Evolutionary conservation across 192 early-diverging fungal species (phyloP).

Genomic region (Coemansia sp.): DNA sequence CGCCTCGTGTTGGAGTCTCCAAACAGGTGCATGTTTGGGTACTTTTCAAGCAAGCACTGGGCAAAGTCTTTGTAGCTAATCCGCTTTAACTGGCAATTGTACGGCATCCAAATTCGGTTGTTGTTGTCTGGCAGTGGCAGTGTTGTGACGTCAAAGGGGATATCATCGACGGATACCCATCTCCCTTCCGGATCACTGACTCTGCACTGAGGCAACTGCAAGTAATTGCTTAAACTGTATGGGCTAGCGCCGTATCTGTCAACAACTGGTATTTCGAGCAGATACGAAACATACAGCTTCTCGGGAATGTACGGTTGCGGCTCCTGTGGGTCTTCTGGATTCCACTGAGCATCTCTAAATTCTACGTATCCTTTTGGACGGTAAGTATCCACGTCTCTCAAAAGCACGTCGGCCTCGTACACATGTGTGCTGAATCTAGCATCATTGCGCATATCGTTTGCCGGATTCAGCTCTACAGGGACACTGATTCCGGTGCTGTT

Average conservation of each 20-base stretch:
- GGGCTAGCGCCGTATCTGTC: background rate
- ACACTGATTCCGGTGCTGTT: conserved; percentile 8
- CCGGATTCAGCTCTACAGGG: background rate
- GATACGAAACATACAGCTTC: background rate
- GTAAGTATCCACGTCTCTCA: conserved; percentile 42
- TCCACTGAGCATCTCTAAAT: conserved; percentile 45
- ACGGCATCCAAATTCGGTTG: conserved; percentile 52
- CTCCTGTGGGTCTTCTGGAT: conserved; percentile 29
- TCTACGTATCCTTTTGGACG: conserved; percentile 26
- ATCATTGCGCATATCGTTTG: background rate
- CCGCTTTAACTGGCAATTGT: conserved; percentile 38
- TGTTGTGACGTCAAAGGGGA: conserved; percentile 9
- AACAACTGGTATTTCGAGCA: background rate
- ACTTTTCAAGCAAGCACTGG: conserved; percentile 30
- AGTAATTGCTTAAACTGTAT: conserved; percentile 20
- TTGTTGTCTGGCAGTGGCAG: conserved; percentile 29
- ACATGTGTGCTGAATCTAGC: conserved; percentile 40
- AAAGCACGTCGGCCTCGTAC: conserved; percentile 44
- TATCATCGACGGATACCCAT: conserved; percentile 35
- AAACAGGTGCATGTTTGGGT: conserved; percentile 42
- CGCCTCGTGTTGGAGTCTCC: conserved; percentile 57
- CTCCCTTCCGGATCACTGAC: conserved; percentile 38
- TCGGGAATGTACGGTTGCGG: background rate
- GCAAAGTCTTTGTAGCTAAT: conserved; percentile 36
- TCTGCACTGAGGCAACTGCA: conserved; percentile 50